Evolutionary conservation across 768 basidiomycete genomes (phyloP).

Genomic region (Auriculariales sp.): DNA sequence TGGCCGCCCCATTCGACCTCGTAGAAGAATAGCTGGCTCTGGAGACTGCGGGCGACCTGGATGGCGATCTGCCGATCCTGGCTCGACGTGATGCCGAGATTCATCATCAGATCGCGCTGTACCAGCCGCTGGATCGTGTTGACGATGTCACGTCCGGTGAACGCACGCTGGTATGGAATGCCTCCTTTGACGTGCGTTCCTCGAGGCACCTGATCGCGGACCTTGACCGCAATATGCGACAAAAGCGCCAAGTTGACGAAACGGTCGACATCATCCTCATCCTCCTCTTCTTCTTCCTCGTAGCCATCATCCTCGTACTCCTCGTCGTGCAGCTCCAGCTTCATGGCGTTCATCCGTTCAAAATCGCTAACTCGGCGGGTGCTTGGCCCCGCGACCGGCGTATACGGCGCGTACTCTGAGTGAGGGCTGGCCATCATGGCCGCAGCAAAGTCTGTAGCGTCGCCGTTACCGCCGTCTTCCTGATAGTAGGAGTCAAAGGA

Average conservation of each 20-base stretch:
- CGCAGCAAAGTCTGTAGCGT: too few species aligned
- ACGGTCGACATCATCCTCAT: constrained; percentile 16
- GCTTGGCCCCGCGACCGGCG: constrained; percentile 1
- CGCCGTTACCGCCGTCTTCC: too few species aligned
- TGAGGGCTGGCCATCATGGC: neutral
- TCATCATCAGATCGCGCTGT: constrained; percentile 18
- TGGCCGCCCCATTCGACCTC: constrained; percentile 32
- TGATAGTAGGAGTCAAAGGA: neutral
- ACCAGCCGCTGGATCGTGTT: constrained; percentile 22
- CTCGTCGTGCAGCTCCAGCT: constrained; percentile 4
- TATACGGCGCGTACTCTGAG: neutral
- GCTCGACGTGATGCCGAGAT: constrained; percentile 8
- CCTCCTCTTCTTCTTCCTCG: constrained; percentile 14
- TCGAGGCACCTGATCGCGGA: constrained; percentile 25
- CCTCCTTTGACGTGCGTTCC: constrained; percentile 25
- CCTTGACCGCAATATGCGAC: constrained; percentile 23
- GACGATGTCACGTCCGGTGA: constrained; percentile 31
- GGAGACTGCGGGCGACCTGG: constrained; percentile 23
- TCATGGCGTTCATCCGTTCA: constrained; percentile 4
- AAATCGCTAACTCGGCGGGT: constrained; percentile 2
- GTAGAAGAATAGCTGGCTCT: constrained; percentile 28
- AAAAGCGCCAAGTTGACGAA: constrained; percentile 28
- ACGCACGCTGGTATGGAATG: constrained; percentile 23
- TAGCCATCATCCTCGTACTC: constrained; percentile 1
- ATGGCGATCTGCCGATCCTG: constrained; percentile 22